Conservation (phyloP, 495 filamentous ascomycete species). For the Paragyromitra xinjiangensis region DNA sequence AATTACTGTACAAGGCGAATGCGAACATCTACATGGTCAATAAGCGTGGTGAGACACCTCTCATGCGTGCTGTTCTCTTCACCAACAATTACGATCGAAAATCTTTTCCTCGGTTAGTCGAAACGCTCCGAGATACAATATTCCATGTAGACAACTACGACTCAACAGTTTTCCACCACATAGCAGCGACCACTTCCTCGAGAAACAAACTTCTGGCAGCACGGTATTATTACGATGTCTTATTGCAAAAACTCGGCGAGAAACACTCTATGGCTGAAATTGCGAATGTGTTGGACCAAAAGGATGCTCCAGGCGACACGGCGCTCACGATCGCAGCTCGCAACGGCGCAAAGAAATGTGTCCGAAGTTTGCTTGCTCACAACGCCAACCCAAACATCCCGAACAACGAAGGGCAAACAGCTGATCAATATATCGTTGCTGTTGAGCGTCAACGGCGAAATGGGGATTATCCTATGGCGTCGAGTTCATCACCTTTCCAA, state of each 20-base stretch:
- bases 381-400: constrained; percentile 78
- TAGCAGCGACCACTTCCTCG: constrained; percentile 80
- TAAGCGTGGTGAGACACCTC: constrained; percentile 84
- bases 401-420: constrained; percentile 80
- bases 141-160: constrained; percentile 76
- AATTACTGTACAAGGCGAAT: constrained; percentile 77
- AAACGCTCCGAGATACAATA: constrained; percentile 78
- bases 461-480: constrained; percentile 50
- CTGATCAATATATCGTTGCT: constrained; percentile 71
- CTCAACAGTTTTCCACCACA: constrained; percentile 90
- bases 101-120: constrained; percentile 82
- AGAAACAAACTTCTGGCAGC: constrained; percentile 82
- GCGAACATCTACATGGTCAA: constrained; percentile 75
- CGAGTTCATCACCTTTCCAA: constrained; percentile 54
- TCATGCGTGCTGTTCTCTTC: constrained; percentile 93
- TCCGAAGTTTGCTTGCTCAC: constrained; percentile 74
- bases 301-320: constrained; percentile 86
- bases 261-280: constrained; percentile 65
- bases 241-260: constrained; percentile 84
- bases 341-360: constrained; percentile 76
- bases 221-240: constrained; percentile 88
- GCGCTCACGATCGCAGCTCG: constrained; percentile 87
- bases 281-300: constrained; percentile 72
- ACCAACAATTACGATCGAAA: constrained; percentile 94
- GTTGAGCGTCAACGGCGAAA: constrained; percentile 53